Conservation (phyloP, 129 eudicot species). For the Artemisia argyi region DNA sequence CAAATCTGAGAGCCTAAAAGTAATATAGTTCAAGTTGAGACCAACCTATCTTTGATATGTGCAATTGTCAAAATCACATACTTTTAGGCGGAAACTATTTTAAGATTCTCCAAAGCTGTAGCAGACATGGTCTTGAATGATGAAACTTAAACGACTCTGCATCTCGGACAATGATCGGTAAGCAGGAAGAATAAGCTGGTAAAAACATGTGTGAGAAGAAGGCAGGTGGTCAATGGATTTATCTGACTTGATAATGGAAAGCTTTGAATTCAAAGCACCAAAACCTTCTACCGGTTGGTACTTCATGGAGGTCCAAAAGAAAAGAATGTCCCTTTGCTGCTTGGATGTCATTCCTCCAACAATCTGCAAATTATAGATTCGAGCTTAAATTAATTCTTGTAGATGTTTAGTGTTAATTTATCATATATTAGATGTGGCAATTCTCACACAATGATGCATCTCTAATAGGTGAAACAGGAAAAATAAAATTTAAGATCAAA, state of each 20-base stretch:
- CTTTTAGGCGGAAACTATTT: background rate
- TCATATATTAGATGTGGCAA: no score
- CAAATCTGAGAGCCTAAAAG: background rate
- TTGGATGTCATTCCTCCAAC: constrained; percentile 55
- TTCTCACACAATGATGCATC: background rate
- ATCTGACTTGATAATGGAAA: constrained; percentile 45
- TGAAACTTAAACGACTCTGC: constrained; percentile 53
- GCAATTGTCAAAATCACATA: background rate
- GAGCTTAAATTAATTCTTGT: background rate
- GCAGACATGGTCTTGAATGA: constrained; percentile 74
- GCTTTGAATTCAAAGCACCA: constrained; percentile 71
- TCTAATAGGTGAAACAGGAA: background rate
- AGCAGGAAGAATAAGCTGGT: constrained; percentile 61
- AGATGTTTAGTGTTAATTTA: no score
- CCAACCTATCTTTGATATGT: background rate
- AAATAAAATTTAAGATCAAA: background rate
- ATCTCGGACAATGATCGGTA: constrained; percentile 54
- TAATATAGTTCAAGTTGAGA: background rate
- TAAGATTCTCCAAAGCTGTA: constrained; percentile 86
- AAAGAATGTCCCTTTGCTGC: constrained; percentile 65
- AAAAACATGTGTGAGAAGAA: constrained; percentile 82
- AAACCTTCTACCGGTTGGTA: constrained; percentile 81
- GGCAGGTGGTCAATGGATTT: constrained; percentile 57
- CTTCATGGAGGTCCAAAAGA: constrained; percentile 91
- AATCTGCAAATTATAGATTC: constrained; percentile 34